phyloP scores from a whole-genome alignment of 148 eudicot species.

The Camellia lanceoleosa region DNA sequence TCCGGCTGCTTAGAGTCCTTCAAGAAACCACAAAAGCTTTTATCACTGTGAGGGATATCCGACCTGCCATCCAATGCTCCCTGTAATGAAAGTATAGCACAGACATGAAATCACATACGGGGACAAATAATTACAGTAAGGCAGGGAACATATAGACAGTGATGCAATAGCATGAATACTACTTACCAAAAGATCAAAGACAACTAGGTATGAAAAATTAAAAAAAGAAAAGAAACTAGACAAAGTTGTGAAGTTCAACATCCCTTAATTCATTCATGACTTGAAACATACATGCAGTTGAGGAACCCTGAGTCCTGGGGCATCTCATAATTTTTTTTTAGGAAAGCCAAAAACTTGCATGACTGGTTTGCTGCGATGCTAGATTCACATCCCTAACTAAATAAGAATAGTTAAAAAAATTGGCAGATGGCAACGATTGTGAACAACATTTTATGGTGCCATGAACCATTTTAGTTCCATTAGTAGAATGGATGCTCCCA shows the following conservation, averaged over 20 bases:
- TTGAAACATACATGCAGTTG: neutral
- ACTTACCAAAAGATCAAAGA: too few relatives aligned
- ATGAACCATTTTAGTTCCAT: neutral
- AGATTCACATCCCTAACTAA: neutral
- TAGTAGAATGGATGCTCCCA: neutral
- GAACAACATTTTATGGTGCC: neutral
- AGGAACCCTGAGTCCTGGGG: neutral
- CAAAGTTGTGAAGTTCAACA: neutral
- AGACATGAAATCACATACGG: neutral
- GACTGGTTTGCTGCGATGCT: neutral
- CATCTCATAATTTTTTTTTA: neutral
- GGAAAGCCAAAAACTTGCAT: neutral
- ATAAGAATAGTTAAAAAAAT: neutral
- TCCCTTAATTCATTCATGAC: neutral
- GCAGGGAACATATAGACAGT: neutral
- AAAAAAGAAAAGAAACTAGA: neutral
- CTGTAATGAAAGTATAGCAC: slow-evolving; percentile 22
- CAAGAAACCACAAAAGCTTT: slow-evolving; percentile 72
- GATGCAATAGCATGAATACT: neutral
- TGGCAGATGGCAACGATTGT: neutral
- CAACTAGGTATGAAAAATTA: too few relatives aligned
- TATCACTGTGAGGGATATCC: slow-evolving; percentile 84
- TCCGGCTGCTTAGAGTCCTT: slow-evolving; percentile 73
- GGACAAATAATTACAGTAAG: neutral
- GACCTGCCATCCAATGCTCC: slow-evolving; percentile 85